Evolutionary conservation across 2,329 filamentous ascomycete species (phyloP).

Genomic region (Drechslera avenae): DNA sequence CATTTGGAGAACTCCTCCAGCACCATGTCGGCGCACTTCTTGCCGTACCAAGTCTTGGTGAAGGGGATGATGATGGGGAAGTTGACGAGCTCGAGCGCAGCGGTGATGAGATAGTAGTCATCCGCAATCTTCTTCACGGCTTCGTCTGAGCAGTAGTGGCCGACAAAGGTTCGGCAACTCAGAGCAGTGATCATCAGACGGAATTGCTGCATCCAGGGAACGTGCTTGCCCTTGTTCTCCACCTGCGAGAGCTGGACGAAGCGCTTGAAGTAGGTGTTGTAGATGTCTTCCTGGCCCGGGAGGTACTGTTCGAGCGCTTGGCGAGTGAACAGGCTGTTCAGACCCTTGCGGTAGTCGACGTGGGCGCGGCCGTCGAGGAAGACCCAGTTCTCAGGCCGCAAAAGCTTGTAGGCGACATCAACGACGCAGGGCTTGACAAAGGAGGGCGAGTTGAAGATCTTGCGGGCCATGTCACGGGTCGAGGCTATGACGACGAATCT

Average conservation of each 20-base stretch:
- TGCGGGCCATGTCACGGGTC: slow-evolving; percentile 91
- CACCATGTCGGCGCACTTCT: slow-evolving; percentile 93
- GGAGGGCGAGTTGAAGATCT: slow-evolving; percentile 90
- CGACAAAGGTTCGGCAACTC: slow-evolving; percentile 95
- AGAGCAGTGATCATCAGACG: slow-evolving; percentile 94
- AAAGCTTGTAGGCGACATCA: slow-evolving; percentile 89
- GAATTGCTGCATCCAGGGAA: slow-evolving; percentile 89
- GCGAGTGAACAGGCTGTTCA: slow-evolving; percentile 93
- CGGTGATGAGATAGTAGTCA: slow-evolving; percentile 96
- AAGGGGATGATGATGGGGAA: slow-evolving; percentile 84
- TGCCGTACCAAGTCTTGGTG: slow-evolving; percentile 96
- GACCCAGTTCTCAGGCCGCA: slow-evolving; percentile 92
- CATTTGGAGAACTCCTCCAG: slow-evolving; percentile 88
- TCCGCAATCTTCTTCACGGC: slow-evolving; percentile 92
- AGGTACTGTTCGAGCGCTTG: slow-evolving; percentile 86
- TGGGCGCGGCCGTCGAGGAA: slow-evolving; percentile 95
- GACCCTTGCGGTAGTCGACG: slow-evolving; percentile 94
- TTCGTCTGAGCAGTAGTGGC: slow-evolving; percentile 90
- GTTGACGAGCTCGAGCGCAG: slow-evolving; percentile 94
- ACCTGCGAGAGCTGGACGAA: slow-evolving; percentile 76
- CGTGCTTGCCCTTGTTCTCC: slow-evolving; percentile 71
- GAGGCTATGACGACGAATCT: slow-evolving; percentile 98
- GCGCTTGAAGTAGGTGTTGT: slow-evolving; percentile 80
- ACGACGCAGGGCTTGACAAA: slow-evolving; percentile 98
- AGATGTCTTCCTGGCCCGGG: slow-evolving; percentile 89